Conservation (phyloP, 305 asterid genomes). For the Fraxinus paxiana region DNA sequence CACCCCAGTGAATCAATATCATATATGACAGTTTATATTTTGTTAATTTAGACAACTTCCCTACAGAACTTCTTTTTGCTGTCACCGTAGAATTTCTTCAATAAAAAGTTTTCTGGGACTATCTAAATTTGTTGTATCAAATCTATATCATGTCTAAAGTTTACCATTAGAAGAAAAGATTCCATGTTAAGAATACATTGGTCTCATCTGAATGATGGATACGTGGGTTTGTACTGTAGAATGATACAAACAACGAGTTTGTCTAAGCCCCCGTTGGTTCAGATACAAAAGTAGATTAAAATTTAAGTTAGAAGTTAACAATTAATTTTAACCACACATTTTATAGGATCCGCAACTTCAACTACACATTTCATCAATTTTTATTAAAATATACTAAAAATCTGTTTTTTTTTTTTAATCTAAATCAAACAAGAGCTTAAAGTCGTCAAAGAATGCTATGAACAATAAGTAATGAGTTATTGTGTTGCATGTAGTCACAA, state of each 20-base stretch:
- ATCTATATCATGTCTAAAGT: neutral
- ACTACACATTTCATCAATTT: neutral
- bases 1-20: constrained; percentile 49
- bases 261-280: neutral
- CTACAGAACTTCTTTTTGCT: neutral
- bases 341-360: neutral
- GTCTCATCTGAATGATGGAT: neutral
- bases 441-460: neutral
- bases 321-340: no score
- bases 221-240: neutral
- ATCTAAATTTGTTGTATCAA: neutral
- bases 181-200: neutral
- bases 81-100: neutral
- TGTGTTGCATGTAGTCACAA: neutral
- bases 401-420: neutral
- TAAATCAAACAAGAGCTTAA: neutral
- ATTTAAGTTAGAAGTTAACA: neutral
- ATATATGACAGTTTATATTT: constrained; percentile 19
- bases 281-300: neutral
- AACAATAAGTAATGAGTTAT: neutral
- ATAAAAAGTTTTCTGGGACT: neutral
- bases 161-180: neutral
- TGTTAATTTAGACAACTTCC: neutral
- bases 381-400: neutral
- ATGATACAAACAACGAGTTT: neutral